Percentiles rank a stretch among this genome's conserved stretches.
These are phyloP conservation scores for Galerina sulciceps DNA, from an alignment of 768 basidiomycete species.

Conservation along the genomic window DNA sequence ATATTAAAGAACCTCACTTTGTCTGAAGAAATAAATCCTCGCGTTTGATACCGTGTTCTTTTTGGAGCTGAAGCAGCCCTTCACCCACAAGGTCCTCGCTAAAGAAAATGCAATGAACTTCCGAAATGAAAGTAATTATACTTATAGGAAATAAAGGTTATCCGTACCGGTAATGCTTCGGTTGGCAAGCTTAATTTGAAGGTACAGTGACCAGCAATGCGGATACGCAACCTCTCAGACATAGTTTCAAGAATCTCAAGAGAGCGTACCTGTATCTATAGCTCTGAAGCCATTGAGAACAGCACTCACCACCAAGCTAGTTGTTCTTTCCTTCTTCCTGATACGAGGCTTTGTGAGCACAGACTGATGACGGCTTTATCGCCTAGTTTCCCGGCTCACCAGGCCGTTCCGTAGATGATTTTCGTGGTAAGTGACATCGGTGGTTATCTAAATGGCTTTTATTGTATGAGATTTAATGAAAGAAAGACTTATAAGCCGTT, in stretches of 20 bases:
- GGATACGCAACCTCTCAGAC: background rate
- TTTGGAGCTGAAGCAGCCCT: conserved; percentile 61
- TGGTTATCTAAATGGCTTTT: background rate
- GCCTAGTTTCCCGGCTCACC: conserved; percentile 35
- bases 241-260: background rate
- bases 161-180: conserved; percentile 70
- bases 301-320: conserved; percentile 69
- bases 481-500: no score
- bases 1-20: conserved; percentile 49
- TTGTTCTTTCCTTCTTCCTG: conserved; percentile 82
- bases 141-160: background rate
- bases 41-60: conserved; percentile 63
- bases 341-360: background rate
- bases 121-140: background rate
- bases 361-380: background rate
- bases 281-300: conserved; percentile 79
- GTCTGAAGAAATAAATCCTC: conserved; percentile 81
- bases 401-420: conserved; percentile 68
- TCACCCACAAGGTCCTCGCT: conserved; percentile 85
- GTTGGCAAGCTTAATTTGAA: conserved; percentile 57
- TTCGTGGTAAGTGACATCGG: conserved; percentile 31
- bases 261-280: conserved; percentile 74
- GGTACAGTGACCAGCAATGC: background rate
- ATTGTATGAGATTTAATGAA: no score
- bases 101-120: background rate